Evolutionary conservation across 306 rosid genomes (phyloP), one percentile per base, ranked within the genome.

Genomic region (Adenanthera pavonina): DNA sequence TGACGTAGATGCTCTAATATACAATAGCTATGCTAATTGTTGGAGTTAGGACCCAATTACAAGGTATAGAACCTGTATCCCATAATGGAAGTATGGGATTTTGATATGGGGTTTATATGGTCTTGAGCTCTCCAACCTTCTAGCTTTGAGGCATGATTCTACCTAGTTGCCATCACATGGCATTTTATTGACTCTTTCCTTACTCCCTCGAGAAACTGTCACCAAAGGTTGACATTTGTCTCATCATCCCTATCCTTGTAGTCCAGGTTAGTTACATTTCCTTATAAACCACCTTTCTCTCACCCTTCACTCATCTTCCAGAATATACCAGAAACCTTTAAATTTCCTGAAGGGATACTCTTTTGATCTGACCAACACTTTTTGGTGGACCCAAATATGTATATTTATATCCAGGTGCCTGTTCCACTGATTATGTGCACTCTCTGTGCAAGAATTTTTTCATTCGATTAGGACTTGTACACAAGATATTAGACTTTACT

Each of bases 41-140:
- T 17, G 10, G 56, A 15, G 56, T 14, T 51, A 54, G 61, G 25
- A 54, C 30, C 61, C 10, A 5, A 7, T 53, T 51, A 6, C 19
- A 51, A 51, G 19, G 56, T 14, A 51, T 51, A 7, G 19, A 13
- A 51, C n/a, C 6, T 54, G 30, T 5, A 30, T 5, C 2, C 61
- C 9, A 7, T 54, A 8, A n/a, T 68, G 52, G 34, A 68, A 68
- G 73, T 67, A 43, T 68, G 52, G 35, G 33, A 68, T 41, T 68
- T 9, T 68, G 17, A 68, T 68, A 46, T 41, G 73, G 52, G 73
- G 4, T 19, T 41, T 41, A 16, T 67, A n/a, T 17, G 7, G 35
- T 25, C 16, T 40, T 41, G 52, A 8, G 35, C 10, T 40, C 52
- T 68, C 73, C 13, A 40, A 40, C 3, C 52, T 67, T 67, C 72